A percentile compares a stretch with the other conserved stretches of the same genome.
These are phyloP conservation scores for Cercospora canescens DNA, from an alignment of 2,329 filamentous ascomycete species.

Conservation along the genomic window DNA sequence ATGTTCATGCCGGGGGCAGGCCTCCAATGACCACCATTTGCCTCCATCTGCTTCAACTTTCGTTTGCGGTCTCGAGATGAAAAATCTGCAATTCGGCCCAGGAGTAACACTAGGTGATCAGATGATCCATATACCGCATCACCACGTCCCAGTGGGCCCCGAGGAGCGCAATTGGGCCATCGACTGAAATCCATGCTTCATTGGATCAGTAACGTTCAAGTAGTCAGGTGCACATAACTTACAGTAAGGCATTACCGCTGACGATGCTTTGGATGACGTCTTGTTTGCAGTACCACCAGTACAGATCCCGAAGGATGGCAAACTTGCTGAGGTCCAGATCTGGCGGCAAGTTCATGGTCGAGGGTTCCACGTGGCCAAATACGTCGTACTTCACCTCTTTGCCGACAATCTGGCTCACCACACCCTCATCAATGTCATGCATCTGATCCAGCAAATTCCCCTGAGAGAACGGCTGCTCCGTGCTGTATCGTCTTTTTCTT, in stretches of 20 bases:
- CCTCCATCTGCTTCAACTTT: slow-evolving; percentile 69
- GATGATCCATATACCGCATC: slow-evolving; percentile 85
- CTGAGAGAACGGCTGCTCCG: slow-evolving; percentile 20
- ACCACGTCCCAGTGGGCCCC: slow-evolving; percentile 73
- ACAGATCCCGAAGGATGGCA: slow-evolving; percentile 80
- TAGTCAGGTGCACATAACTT: slow-evolving; percentile 44
- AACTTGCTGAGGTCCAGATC: slow-evolving; percentile 70
- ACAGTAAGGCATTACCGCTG: slow-evolving; percentile 84
- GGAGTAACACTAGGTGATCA: slow-evolving; percentile 80
- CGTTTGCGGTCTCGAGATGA: slow-evolving; percentile 72
- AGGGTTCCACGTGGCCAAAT: slow-evolving; percentile 53
- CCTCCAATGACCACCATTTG: slow-evolving; percentile 58
- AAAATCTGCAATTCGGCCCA: slow-evolving; percentile 79
- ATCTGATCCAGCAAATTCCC: slow-evolving; percentile 37
- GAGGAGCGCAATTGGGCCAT: slow-evolving; percentile 86
- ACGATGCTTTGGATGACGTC: slow-evolving; percentile 89
- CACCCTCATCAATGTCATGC: slow-evolving; percentile 54
- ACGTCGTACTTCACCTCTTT: slow-evolving; percentile 59
- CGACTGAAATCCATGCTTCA: slow-evolving; percentile 72
- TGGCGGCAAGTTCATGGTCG: slow-evolving; percentile 31
- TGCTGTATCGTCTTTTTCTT: slow-evolving; percentile 13
- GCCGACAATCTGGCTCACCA: slow-evolving; percentile 61
- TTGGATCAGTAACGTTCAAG: not conserved
- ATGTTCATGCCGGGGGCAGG: slow-evolving; percentile 52
- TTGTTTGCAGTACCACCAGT: slow-evolving; percentile 96